A percentile compares a stretch with the other conserved stretches of the same genome.
Evolutionary conservation across 163 green algal genomes (phyloP).

Genomic region (Chlorella variabilis): DNA sequence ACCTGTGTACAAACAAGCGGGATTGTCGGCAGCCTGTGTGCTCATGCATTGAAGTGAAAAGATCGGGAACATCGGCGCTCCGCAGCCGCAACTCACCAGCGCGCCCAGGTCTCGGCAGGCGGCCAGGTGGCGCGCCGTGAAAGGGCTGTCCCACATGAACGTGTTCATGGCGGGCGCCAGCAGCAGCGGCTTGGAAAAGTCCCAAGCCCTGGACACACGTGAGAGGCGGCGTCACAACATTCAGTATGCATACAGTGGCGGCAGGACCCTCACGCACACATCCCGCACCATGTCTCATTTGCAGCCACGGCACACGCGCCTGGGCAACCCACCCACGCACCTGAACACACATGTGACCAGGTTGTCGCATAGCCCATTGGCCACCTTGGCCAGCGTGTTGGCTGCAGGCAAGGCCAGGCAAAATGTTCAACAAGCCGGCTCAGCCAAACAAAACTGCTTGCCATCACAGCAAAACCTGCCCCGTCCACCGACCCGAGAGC

Average conservation of each 20-base stretch:
- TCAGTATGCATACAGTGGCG: no score
- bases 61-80: neutral
- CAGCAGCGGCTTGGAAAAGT: conserved; percentile 57
- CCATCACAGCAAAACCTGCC: neutral
- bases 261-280: no score
- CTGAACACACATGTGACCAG: conserved; percentile 89
- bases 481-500: conserved; percentile 57
- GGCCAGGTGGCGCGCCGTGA: conserved; percentile 86
- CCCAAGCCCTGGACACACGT: conserved; percentile 21
- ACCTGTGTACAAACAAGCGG: no score
- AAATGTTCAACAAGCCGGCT: neutral
- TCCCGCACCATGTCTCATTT: no score
- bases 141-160: conserved; percentile 92
- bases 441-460: neutral
- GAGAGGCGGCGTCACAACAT: no score
- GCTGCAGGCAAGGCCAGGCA: conserved; percentile 52
- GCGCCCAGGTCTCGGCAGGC: conserved; percentile 63
- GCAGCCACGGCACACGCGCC: neutral
- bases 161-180: conserved; percentile 99
- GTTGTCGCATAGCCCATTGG: conserved; percentile 91
- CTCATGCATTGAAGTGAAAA: no score
- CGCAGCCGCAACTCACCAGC: neutral
- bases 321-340: conserved; percentile 72
- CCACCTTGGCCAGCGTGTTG: conserved; percentile 95
- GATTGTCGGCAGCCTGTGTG: no score